Evolutionary conservation across 257 asterid genomes (phyloP).

Genomic region (Ligustrum vulgare): DNA sequence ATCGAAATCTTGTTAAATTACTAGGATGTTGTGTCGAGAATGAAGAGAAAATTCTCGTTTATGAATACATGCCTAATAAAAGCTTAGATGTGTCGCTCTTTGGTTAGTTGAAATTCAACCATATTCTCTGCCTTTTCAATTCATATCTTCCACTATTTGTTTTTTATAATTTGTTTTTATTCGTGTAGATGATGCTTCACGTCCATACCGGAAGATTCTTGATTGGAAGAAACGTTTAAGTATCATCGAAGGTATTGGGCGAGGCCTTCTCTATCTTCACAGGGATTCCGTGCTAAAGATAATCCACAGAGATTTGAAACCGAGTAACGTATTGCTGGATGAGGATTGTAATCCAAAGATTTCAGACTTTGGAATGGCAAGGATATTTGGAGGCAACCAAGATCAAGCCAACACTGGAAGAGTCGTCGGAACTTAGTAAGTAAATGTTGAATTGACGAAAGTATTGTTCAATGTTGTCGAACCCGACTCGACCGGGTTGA

Average conservation of each 20-base stretch:
- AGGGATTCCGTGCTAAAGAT: slow-evolving; percentile 35
- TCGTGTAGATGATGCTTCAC: neutral
- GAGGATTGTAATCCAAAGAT: slow-evolving; percentile 32
- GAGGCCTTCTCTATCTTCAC: slow-evolving; percentile 38
- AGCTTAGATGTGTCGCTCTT: slow-evolving; percentile 42
- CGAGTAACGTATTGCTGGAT: slow-evolving; percentile 29
- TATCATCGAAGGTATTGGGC: slow-evolving; percentile 35
- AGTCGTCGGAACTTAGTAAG: slow-evolving; percentile 41
- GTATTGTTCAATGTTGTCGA: too few relatives aligned
- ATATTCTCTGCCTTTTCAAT: neutral
- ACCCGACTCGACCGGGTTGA: too few relatives aligned
- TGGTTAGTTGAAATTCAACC: slow-evolving; percentile 27
- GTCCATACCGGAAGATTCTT: slow-evolving; percentile 4
- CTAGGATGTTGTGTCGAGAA: slow-evolving; percentile 42
- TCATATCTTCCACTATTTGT: neutral
- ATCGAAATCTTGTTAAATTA: slow-evolving; percentile 39
- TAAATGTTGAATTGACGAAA: neutral
- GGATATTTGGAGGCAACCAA: slow-evolving; percentile 33
- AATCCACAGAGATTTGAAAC: slow-evolving; percentile 32
- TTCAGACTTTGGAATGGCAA: slow-evolving; percentile 37
- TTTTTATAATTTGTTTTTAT: neutral
- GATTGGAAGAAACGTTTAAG: slow-evolving; percentile 40
- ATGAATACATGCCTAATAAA: slow-evolving; percentile 39
- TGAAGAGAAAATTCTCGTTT: slow-evolving; percentile 39
- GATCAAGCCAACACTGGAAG: slow-evolving; percentile 27